Evolutionary conservation across 192 early-diverging fungal species (phyloP).

Genomic region (Rhizophagus sp.): DNA sequence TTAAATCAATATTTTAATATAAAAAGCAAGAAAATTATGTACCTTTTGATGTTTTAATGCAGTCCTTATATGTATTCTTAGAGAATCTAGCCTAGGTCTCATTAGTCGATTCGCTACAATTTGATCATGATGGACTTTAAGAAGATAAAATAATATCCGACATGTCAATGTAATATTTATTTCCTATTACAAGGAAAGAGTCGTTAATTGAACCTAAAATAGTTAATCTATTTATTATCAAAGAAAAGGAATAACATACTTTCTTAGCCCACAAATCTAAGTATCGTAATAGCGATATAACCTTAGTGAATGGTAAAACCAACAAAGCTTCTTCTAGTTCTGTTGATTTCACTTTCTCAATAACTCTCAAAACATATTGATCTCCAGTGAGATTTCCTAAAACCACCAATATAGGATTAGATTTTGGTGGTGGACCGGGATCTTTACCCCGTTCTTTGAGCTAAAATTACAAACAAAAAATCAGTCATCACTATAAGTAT

Average conservation of each 20-base stretch:
- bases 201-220: neutral
- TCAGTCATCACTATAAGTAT: neutral
- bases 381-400: constrained; percentile 68
- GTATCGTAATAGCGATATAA: constrained; percentile 75
- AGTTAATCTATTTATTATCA: neutral
- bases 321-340: constrained; percentile 91
- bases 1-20: neutral
- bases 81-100: constrained; percentile 70
- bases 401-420: constrained; percentile 65
- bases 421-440: constrained; percentile 48
- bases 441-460: constrained; percentile 41
- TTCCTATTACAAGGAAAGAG: constrained; percentile 40
- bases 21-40: neutral
- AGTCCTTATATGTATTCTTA: constrained; percentile 64
- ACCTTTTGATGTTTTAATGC: constrained; percentile 69
- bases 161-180: constrained; percentile 80
- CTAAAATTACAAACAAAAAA: constrained; percentile 26
- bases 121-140: constrained; percentile 88
- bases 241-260: constrained; percentile 38
- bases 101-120: constrained; percentile 80
- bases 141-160: constrained; percentile 82
- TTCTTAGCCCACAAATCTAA: constrained; percentile 82
- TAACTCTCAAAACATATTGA: constrained; percentile 75
- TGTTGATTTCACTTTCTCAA: constrained; percentile 77
- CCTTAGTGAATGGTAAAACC: constrained; percentile 83